Conservation (phyloP, 176 grass and related monocot species). For the Oryza meridionalis region DNA sequence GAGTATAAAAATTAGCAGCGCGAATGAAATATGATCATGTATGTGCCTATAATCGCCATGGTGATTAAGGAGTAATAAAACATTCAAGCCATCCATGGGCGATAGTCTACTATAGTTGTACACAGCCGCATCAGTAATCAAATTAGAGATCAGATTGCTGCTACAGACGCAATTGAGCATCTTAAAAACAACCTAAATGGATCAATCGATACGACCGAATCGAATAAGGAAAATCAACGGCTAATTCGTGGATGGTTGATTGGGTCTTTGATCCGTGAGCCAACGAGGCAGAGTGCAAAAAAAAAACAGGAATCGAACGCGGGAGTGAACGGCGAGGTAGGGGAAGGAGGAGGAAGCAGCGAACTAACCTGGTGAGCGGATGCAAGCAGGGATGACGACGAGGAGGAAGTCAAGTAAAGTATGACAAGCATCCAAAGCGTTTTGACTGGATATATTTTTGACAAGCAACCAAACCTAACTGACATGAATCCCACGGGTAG, state of each 20-base stretch:
- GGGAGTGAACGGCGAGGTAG: neutral
- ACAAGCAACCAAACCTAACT: too few species aligned
- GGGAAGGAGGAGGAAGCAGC: neutral
- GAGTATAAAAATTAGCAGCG: neutral
- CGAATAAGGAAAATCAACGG: neutral
- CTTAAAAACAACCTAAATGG: neutral
- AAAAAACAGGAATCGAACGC: neutral
- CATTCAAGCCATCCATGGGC: neutral
- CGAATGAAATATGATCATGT: neutral
- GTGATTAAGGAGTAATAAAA: neutral
- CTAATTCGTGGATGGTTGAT: neutral
- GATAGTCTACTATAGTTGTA: neutral
- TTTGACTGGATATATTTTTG: too few species aligned
- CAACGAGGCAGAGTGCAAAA: neutral
- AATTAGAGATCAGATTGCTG: neutral
- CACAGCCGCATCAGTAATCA: neutral
- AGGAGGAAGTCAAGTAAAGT: neutral
- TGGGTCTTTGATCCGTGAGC: neutral
- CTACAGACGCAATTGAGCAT: neutral
- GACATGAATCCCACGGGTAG: too few species aligned
- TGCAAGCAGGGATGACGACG: neutral
- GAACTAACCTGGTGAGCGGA: conserved; percentile 54
- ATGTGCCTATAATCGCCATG: too few species aligned
- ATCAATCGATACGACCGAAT: neutral
- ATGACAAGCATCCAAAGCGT: too few species aligned